A percentile compares a stretch with the other conserved stretches of the same genome.
Conservation (phyloP, 306 rosid species). For the Prosopis cineraria region DNA sequence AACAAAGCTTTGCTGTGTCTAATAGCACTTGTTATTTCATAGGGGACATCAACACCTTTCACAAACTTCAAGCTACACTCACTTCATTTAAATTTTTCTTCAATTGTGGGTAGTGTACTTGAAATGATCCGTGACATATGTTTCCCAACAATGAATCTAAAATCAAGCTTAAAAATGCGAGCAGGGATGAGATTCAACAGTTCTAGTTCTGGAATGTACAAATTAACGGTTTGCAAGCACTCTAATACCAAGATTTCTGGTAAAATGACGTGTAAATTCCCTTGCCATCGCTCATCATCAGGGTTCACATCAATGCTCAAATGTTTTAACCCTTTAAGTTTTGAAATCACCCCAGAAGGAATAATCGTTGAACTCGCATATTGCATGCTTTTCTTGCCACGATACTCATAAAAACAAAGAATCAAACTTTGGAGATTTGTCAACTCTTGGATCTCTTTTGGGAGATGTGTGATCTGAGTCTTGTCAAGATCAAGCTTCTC, state of each 20-base stretch:
- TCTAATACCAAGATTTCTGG: neutral
- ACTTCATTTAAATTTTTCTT: neutral
- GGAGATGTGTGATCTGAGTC: neutral
- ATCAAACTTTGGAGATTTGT: slow-evolving; percentile 4
- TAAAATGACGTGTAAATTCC: neutral
- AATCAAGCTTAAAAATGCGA: neutral
- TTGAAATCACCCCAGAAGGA: slow-evolving; percentile 6
- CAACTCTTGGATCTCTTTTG: slow-evolving; percentile 1
- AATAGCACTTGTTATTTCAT: neutral
- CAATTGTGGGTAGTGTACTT: neutral
- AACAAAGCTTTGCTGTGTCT: neutral
- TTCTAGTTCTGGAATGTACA: neutral
- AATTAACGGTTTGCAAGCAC: neutral
- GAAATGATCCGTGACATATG: slow-evolving; percentile 30
- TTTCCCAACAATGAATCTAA: slow-evolving; percentile 8
- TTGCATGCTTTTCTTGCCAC: neutral
- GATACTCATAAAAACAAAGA: neutral
- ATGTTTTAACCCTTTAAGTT: neutral
- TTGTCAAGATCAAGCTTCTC: slow-evolving; percentile 20
- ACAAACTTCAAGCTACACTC: slow-evolving; percentile 13
- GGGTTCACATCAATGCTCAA: slow-evolving; percentile 26
- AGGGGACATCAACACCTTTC: slow-evolving; percentile 4
- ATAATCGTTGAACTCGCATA: neutral
- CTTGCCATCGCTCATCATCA: neutral
- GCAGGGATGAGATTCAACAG: neutral